Conservation (phyloP, 352 stramenopile genomes). For the Phytophthora foliorum region DNA sequence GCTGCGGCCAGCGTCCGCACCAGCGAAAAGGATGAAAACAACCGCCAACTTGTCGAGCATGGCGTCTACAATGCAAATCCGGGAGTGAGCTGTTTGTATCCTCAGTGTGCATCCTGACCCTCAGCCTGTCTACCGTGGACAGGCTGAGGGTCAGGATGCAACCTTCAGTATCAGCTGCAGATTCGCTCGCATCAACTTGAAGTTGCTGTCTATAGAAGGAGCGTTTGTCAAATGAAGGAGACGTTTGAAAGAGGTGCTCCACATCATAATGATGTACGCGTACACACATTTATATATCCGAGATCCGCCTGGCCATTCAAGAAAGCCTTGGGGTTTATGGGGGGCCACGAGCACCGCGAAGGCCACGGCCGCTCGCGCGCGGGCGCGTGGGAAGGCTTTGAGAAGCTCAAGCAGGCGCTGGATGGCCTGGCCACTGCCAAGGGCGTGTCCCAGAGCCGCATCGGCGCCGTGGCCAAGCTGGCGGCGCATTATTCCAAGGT, state of each 20-base stretch:
- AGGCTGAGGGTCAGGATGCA: no score
- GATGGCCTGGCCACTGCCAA: constrained; percentile 77
- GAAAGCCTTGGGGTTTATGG: constrained; percentile 33
- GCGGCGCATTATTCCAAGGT: constrained; percentile 84
- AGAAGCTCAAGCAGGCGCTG: constrained; percentile 74
- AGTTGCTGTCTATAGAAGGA: neutral
- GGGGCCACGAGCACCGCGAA: constrained; percentile 46
- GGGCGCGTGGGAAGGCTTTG: constrained; percentile 72
- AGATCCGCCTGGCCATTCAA: constrained; percentile 45
- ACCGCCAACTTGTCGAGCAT: constrained; percentile 21
- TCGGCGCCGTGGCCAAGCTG: constrained; percentile 74
- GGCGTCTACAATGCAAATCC: neutral
- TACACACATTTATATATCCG: constrained; percentile 13
- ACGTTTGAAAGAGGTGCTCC: no score
- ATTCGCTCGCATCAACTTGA: neutral
- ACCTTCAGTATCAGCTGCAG: no score
- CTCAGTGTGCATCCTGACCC: neutral
- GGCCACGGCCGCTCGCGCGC: constrained; percentile 36
- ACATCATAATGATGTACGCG: neutral
- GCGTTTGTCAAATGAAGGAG: neutral
- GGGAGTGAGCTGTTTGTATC: constrained; percentile 10
- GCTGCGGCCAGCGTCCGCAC: neutral
- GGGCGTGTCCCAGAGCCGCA: constrained; percentile 81
- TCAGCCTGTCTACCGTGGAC: no score
- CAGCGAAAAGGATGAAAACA: neutral